phyloP scores from a whole-genome alignment of 1,284 basidiomycete species.

The Ustilago hordei region DNA sequence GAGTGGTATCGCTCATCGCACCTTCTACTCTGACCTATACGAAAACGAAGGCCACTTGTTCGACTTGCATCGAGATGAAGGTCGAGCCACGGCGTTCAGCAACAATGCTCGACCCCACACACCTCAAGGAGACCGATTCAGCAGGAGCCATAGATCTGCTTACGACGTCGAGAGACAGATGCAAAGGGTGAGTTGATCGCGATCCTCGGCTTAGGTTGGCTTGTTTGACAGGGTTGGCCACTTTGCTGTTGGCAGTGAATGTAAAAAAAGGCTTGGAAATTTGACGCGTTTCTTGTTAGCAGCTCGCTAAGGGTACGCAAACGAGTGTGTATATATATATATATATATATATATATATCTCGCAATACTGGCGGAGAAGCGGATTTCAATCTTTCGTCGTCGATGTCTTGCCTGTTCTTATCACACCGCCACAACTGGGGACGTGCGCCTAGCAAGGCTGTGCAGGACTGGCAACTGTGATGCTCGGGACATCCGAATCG shows the following conservation, averaged over 20 bases:
- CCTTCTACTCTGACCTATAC: constrained; percentile 44
- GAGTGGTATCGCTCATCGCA: constrained; percentile 17
- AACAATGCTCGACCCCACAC: constrained; percentile 9
- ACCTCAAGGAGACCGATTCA: constrained; percentile 27
- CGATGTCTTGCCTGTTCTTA: background rate
- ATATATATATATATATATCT: background rate
- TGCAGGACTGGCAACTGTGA: constrained; percentile 15
- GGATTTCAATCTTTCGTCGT: background rate
- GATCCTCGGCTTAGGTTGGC: background rate
- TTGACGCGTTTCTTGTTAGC: background rate
- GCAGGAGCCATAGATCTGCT: constrained; percentile 27
- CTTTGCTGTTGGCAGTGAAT: background rate
- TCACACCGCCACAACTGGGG: too few relatives aligned
- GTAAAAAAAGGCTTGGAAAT: background rate
- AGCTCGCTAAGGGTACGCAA: background rate
- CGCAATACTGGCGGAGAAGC: background rate
- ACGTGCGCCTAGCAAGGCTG: constrained; percentile 11
- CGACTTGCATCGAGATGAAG: constrained; percentile 32
- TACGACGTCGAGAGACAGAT: constrained; percentile 41
- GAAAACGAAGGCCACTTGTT: constrained; percentile 48
- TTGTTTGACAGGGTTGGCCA: background rate
- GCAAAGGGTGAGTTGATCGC: constrained; percentile 34
- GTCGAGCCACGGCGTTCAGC: constrained; percentile 18
- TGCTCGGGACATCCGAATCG: background rate
- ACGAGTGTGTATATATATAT: too few relatives aligned